A percentile compares a stretch with the other conserved stretches of the same genome.
Conservation (phyloP, 305 asterid species). For the Fraxinus sp. region DNA sequence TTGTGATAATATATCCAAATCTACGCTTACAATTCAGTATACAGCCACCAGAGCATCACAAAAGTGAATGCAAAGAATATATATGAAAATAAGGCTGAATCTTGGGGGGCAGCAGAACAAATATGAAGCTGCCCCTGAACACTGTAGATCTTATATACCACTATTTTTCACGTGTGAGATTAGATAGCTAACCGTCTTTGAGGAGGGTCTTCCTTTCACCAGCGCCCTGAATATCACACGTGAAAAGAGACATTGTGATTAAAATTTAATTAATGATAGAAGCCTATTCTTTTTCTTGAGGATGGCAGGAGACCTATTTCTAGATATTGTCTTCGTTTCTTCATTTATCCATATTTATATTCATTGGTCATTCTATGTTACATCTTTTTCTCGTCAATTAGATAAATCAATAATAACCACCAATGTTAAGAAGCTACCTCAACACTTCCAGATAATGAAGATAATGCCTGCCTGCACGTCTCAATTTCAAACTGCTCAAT, state of each 20-base stretch:
- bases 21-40: not conserved
- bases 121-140: not conserved
- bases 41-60: slow-evolving; percentile 8
- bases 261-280: not conserved
- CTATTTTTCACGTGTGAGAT: not conserved
- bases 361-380: not conserved
- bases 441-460: not conserved
- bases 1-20: slow-evolving; percentile 18
- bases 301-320: not conserved
- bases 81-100: not conserved
- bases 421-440: slow-evolving; percentile 30
- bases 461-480: not conserved
- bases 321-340: not conserved
- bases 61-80: not conserved
- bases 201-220: slow-evolving; percentile 10
- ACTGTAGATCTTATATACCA: not conserved
- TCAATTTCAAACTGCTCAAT: slow-evolving; percentile 15
- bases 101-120: slow-evolving; percentile 2
- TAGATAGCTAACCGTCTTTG: not conserved
- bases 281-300: not conserved
- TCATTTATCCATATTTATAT: not conserved
- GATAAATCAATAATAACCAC: not conserved
- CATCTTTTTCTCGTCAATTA: not conserved
- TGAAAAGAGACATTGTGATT: not conserved
- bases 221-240: slow-evolving; percentile 19